phyloP scores from a whole-genome alignment of 2,329 filamentous ascomycete genomes.

The Trichoderma sp. region DNA sequence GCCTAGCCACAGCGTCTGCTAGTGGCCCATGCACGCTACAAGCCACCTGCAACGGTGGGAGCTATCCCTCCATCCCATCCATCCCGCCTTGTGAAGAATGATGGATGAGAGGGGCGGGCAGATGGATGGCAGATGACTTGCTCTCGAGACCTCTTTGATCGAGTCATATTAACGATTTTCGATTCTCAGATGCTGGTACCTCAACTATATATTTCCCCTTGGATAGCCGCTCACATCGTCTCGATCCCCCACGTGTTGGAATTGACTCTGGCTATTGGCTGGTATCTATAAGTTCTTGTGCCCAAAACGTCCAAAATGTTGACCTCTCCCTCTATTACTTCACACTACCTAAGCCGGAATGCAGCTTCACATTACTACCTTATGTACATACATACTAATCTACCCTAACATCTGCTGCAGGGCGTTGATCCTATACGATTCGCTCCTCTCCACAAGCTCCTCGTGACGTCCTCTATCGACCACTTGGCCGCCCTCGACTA shows the following conservation, averaged over 20 bases:
- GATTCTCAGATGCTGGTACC: neutral
- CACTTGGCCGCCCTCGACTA: conserved; percentile 53
- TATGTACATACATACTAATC: neutral
- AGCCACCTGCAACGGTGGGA: neutral
- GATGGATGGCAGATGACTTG: conserved; percentile 18
- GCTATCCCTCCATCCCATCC: too few relatives aligned
- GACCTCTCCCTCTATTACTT: neutral
- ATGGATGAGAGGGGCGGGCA: neutral
- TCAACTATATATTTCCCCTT: conserved; percentile 4
- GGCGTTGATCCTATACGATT: conserved; percentile 52
- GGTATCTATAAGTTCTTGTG: neutral
- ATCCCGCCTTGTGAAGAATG: neutral
- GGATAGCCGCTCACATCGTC: neutral
- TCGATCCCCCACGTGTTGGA: conserved; percentile 12
- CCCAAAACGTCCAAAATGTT: neutral
- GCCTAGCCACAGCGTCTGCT: neutral
- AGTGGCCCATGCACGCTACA: neutral
- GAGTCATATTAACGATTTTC: neutral
- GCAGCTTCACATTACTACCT: conserved; percentile 1
- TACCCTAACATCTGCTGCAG: conserved; percentile 47
- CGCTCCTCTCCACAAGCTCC: conserved; percentile 52
- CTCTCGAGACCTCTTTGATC: neutral
- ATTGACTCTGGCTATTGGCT: conserved; percentile 15
- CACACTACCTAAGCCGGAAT: neutral
- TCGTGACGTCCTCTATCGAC: conserved; percentile 53